Base-by-base conservation (phyloP, 768 basidiomycete genomes). In the Suillus fuscotomentosus region DNA sequence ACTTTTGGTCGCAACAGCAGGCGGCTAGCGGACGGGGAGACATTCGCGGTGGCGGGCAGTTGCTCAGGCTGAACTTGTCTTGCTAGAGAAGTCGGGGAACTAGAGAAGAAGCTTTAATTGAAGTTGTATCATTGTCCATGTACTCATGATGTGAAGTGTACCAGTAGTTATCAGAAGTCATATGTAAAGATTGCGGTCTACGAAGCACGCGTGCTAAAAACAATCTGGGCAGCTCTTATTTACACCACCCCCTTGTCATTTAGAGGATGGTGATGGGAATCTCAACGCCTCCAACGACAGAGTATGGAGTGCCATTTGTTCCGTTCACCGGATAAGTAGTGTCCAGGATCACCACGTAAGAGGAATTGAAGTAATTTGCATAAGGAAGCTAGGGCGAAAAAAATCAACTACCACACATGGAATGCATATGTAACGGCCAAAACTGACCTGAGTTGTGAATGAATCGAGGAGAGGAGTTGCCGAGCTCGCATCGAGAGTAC, bases 331-430 rank as follows among this genome's bases (percentile, higher is more conserved):
- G 55, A 59, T 65, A 75, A 17, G 71, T 76, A 10, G 63, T 70
- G 0, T 73, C 71, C 50, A 74, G 60, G 3, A 65, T 60, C 27
- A 76, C 75, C 34, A n/a, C 66, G 57, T 75, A 75, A 36, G 61
- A n/a, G 6, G 70, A 0, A 56, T 66, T 64, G 39, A 68, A 66
- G 63, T 74, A 76, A 43, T 56, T 20, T 17, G 73, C 74, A 10
- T 59, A 60, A 22, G 73, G 73, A 34, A 76, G 60, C 73, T 74
- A 60, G 24, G 11, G 41, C 51, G 1, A 36, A 36, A n/a, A 60
- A 3, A 15, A 39, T 71, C 41, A 75, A 45, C 31, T 43, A 47
- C 36, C 8, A 6, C 36, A 22, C 39, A 0, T 22, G 38, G 42
- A 24, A 9, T 3, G 14, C 9, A 48, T 42, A 24, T 27, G 27